These are phyloP conservation scores for Alternaria dauci DNA, from an alignment of 2,329 filamentous ascomycete species.

Conservation along the genomic window DNA sequence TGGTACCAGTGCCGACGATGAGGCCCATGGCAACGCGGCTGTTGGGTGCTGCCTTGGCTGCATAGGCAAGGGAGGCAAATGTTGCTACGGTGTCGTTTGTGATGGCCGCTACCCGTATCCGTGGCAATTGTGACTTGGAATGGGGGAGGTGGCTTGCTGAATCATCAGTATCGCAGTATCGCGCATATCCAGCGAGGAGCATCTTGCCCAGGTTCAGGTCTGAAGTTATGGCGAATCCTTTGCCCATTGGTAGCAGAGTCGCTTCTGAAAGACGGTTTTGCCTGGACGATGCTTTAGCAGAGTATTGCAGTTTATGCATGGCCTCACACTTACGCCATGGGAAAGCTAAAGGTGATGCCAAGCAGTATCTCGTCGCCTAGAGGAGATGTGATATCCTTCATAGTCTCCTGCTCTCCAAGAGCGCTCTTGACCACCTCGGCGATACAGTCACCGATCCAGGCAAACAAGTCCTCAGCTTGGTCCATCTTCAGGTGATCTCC, in stretches of 20 bases:
- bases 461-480: conserved; percentile 76
- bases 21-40: conserved; percentile 79
- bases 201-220: conserved; percentile 68
- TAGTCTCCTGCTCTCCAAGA: conserved; percentile 47
- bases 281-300: conserved; percentile 31
- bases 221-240: conserved; percentile 71
- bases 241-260: conserved; percentile 73
- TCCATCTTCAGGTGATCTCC: conserved; percentile 76
- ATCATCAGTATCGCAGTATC: conserved; percentile 57
- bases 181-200: conserved; percentile 66
- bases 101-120: conserved; percentile 76
- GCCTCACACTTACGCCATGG: conserved; percentile 60
- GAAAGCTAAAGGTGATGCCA: conserved; percentile 76
- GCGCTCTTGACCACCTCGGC: conserved; percentile 73
- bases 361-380: conserved; percentile 62
- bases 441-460: conserved; percentile 83
- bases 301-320: neutral
- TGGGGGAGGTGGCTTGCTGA: conserved; percentile 27
- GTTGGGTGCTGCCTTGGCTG: conserved; percentile 67
- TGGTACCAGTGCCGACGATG: conserved; percentile 82
- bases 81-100: conserved; percentile 85
- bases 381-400: conserved; percentile 34
- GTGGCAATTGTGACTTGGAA: conserved; percentile 56
- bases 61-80: conserved; percentile 78
- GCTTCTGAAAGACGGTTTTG: conserved; percentile 70